A percentile compares a stretch with the other conserved stretches of the same genome.
phyloP scores from a whole-genome alignment of 2,329 filamentous ascomycete genomes.

The Alternaria metachromatica region DNA sequence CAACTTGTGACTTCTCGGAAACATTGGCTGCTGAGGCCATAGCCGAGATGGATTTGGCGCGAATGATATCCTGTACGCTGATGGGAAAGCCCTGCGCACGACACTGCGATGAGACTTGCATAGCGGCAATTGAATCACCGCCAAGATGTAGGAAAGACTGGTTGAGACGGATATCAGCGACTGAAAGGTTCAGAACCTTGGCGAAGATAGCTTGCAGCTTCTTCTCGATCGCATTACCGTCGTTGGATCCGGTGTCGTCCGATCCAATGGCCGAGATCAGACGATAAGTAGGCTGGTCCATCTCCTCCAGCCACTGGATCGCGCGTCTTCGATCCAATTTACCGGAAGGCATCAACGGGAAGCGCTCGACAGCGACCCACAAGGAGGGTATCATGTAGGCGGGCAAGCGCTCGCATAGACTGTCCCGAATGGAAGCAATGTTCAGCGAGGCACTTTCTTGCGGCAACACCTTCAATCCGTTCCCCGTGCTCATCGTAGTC shows the following conservation, averaged over 20 bases:
- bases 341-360: slow-evolving; percentile 41
- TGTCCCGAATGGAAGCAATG: slow-evolving; percentile 34
- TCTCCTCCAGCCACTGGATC: slow-evolving; percentile 39
- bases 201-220: slow-evolving; percentile 42
- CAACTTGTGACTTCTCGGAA: slow-evolving; percentile 1
- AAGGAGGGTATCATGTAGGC: slow-evolving; percentile 45
- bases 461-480: slow-evolving; percentile 25
- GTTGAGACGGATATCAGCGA: slow-evolving; percentile 38
- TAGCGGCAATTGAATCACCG: slow-evolving; percentile 46
- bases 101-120: slow-evolving; percentile 44
- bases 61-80: slow-evolving; percentile 44
- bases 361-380: slow-evolving; percentile 37
- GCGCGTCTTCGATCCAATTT: slow-evolving; percentile 43
- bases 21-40: slow-evolving; percentile 32
- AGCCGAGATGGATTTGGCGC: slow-evolving; percentile 38
- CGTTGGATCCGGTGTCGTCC: slow-evolving; percentile 17
- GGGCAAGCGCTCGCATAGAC: slow-evolving; percentile 37
- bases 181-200: slow-evolving; percentile 35
- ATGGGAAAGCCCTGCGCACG: slow-evolving; percentile 38
- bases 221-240: slow-evolving; percentile 28
- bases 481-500: neutral
- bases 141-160: slow-evolving; percentile 45
- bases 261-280: slow-evolving; percentile 31
- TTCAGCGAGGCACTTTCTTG: slow-evolving; percentile 32
- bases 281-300: slow-evolving; percentile 38